Evolutionary conservation across 148 eudicot genomes (phyloP), one percentile per base, ranked within the genome.

Genomic region (Linanthus parryae): DNA sequence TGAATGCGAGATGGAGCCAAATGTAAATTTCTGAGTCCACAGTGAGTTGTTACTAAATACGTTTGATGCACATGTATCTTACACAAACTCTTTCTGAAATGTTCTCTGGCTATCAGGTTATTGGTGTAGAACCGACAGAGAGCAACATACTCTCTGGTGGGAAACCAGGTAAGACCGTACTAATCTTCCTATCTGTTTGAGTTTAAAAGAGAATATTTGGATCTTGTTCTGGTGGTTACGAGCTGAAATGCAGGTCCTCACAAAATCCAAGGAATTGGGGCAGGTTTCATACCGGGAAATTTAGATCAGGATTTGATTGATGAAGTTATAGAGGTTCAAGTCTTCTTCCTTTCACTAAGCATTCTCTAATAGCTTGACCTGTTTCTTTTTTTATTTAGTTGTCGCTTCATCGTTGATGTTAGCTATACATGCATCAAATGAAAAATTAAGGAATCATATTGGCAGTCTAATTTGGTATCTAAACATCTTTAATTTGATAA

Each of bases 231-330:
- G 25, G 59, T 31, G 54, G 46, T 49, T 60, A 49, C 70, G 26
- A 61, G 67, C 65, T 58, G 54, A 49, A 61, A 67, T 71, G 79
- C 68, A 94, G 99, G 99, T 61, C 95, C 99, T 60, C 99, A 94
- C 82, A 94, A 88, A 72, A 94, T 94, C 78, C 96, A 94, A 88
- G 99, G 99, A 48, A 74, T 94, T 65, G 99, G 99, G 71, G 96
- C 99, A 66, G 96, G 96, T 72, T 94, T 94, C 77, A 79, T 92
- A 35, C 99, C 96, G 40, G 65, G 74, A 54, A 92, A 94, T 52
- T 79, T 88, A 61, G 84, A 94, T 61, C 73, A 67, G 70, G 66
- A 67, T 43, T 38, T 92, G 59, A 58, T 92, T 53, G 99, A 92
- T 63, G 99, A 92, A 92, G 91, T 92, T 46, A 75, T 92, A 58